These are phyloP conservation scores for Pterula multifida DNA, from an alignment of 1,284 basidiomycete genomes.

Conservation along the genomic window DNA sequence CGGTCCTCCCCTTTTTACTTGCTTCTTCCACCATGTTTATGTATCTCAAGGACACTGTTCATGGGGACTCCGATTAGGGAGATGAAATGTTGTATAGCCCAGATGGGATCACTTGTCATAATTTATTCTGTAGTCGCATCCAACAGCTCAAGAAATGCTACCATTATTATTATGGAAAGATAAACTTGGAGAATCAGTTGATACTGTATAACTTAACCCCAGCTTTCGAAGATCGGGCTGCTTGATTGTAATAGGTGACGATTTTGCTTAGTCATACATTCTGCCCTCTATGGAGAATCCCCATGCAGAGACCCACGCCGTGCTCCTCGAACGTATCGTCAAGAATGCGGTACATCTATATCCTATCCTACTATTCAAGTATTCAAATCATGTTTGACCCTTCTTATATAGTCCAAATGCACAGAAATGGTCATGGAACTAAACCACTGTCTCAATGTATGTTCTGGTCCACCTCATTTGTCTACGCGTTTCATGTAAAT, in stretches of 20 bases:
- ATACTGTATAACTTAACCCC: too few species aligned
- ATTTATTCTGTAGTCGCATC: neutral
- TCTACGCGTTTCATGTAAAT: neutral
- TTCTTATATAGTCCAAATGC: conserved; percentile 50
- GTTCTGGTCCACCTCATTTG: conserved; percentile 9
- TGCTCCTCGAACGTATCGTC: conserved; percentile 80
- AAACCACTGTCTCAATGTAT: conserved; percentile 65
- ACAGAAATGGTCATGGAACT: conserved; percentile 74
- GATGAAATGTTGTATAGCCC: neutral
- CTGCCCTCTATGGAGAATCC: conserved; percentile 70
- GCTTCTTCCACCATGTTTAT: neutral
- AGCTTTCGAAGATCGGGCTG: too few species aligned
- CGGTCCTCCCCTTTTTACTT: neutral
- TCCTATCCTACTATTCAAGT: conserved; percentile 8
- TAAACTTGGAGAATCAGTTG: too few species aligned
- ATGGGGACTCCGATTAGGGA: neutral
- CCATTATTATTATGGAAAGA: too few species aligned
- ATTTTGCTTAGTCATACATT: neutral
- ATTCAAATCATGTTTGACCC: neutral
- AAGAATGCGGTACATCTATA: conserved; percentile 67
- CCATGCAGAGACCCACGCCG: conserved; percentile 83
- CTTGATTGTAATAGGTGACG: too few species aligned
- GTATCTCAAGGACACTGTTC: neutral
- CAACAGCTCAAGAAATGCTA: too few species aligned
- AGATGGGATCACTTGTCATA: neutral